A percentile compares a stretch with the other conserved stretches of the same genome.
phyloP scores from a whole-genome alignment of 495 filamentous ascomycete genomes.

The Echria macrotheca region DNA sequence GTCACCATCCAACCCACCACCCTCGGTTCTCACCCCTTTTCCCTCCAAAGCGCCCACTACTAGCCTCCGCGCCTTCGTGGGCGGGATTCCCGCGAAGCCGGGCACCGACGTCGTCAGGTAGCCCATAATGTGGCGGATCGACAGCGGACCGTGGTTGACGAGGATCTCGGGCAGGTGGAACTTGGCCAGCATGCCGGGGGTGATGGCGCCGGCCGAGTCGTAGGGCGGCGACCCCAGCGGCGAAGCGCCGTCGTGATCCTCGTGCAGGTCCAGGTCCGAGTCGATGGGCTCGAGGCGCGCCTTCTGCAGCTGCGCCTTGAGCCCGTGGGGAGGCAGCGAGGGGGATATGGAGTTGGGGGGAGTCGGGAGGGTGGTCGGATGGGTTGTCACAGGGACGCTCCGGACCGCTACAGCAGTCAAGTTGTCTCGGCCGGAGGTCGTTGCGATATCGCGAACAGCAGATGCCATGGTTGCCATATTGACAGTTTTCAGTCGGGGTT shows the following conservation, averaged over 20 bases:
- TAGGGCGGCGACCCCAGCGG: conserved; percentile 50
- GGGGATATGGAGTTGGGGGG: conserved; percentile 97
- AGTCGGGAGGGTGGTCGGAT: conserved; percentile 73
- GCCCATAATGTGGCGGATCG: conserved; percentile 91
- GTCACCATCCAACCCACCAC: conserved; percentile 63
- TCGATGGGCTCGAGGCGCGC: conserved; percentile 65
- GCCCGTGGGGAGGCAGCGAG: conserved; percentile 73
- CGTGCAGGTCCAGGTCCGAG: conserved; percentile 82
- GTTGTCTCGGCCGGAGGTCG: conserved; percentile 51
- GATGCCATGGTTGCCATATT: conserved; percentile 58
- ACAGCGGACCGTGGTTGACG: conserved; percentile 79
- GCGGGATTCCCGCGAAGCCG: conserved; percentile 85
- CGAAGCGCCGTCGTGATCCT: conserved; percentile 60
- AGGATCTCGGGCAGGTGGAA: conserved; percentile 89
- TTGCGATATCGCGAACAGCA: conserved; percentile 67
- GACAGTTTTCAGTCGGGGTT: conserved; percentile 27
- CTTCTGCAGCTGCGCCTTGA: conserved; percentile 56
- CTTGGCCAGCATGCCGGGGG: conserved; percentile 78
- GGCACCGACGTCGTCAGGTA: conserved; percentile 89
- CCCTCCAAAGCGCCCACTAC: conserved; percentile 81
- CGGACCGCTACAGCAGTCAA: conserved; percentile 56
- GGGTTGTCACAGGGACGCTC: conserved; percentile 52
- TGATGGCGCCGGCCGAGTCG: conserved; percentile 79
- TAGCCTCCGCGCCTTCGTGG: conserved; percentile 83
- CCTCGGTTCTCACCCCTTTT: conserved; percentile 57